phyloP scores from a whole-genome alignment of 257 asterid genomes.

The Handroanthus guayacan region DNA sequence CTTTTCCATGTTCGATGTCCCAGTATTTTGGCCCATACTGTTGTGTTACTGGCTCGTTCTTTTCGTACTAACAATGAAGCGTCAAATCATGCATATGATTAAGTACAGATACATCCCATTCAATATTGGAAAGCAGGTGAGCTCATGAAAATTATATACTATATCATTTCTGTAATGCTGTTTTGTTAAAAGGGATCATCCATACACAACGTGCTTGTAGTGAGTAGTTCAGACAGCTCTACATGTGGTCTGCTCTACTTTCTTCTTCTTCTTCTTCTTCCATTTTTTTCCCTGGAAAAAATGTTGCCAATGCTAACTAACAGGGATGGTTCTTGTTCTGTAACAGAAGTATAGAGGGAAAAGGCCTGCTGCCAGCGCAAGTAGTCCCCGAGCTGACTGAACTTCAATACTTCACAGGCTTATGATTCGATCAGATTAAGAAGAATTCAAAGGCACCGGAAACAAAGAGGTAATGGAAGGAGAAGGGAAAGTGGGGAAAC shows the following conservation, averaged over 20 bases:
- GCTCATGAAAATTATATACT: neutral
- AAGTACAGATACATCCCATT: conserved; percentile 88
- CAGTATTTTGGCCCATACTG: conserved; percentile 94
- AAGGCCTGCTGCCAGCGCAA: conserved; percentile 60
- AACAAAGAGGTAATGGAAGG: conserved; percentile 21
- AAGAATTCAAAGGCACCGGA: conserved; percentile 18
- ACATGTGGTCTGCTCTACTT: neutral
- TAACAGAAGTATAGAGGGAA: conserved; percentile 80
- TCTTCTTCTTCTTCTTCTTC: neutral
- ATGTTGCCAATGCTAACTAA: neutral
- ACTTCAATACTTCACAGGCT: conserved; percentile 18
- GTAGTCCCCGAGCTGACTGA: conserved; percentile 74
- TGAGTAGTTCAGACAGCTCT: neutral
- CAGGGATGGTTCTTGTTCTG: conserved; percentile 19
- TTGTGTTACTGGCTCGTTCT: conserved; percentile 89
- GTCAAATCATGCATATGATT: conserved; percentile 92
- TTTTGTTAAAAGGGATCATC: neutral
- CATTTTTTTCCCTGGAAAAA: too few species aligned
- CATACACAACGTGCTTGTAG: neutral
- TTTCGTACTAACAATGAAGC: conserved; percentile 86
- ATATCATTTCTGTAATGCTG: neutral
- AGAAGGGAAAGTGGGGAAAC: neutral
- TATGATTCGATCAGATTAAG: conserved; percentile 17
- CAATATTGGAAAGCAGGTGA: conserved; percentile 87
- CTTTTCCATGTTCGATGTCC: conserved; percentile 89